These are phyloP conservation scores for Tagetes erecta DNA, from an alignment of 129 eudicot species.

Conservation along the genomic window DNA sequence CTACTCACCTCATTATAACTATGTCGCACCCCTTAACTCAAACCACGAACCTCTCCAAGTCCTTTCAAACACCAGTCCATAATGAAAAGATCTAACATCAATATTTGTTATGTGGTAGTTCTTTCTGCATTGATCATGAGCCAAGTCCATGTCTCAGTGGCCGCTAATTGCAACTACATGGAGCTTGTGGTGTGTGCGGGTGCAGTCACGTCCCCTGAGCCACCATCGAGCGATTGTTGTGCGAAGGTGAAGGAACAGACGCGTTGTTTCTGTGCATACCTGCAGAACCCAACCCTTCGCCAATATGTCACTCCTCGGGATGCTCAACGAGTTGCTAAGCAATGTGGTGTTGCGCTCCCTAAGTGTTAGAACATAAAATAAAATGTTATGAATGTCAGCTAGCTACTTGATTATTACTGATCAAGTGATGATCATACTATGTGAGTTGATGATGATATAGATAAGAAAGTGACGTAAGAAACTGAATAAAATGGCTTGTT, in stretches of 20 bases:
- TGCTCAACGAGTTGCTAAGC: conserved; percentile 34
- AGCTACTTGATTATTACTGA: not conserved
- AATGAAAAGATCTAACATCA: conserved; percentile 22
- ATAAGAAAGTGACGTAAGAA: not conserved
- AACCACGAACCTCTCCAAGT: conserved; percentile 6
- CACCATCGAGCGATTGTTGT: conserved; percentile 29
- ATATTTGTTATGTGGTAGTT: conserved; percentile 8
- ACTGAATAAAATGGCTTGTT: conserved; percentile 9
- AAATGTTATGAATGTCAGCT: not conserved
- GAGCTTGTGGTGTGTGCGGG: conserved; percentile 32
- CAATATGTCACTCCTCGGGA: conserved; percentile 31
- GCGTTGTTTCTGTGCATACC: conserved; percentile 28
- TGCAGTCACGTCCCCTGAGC: conserved; percentile 31
- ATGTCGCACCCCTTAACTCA: not conserved
- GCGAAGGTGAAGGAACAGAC: conserved; percentile 27
- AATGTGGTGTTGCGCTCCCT: conserved; percentile 28
- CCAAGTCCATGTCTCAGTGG: conserved; percentile 2
- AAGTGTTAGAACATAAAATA: conserved; percentile 12
- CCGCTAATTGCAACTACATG: conserved; percentile 32
- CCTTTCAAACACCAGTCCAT: not conserved
- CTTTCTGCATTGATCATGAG: conserved; percentile 28
- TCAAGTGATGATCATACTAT: not conserved
- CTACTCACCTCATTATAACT: conserved; percentile 28
- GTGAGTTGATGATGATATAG: not conserved
- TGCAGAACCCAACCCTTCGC: conserved; percentile 26